Percentiles rank a stretch among this genome's conserved stretches.
These are phyloP conservation scores for Claviceps fusiformis DNA, from an alignment of 2,329 filamentous ascomycete species.

Conservation along the genomic window DNA sequence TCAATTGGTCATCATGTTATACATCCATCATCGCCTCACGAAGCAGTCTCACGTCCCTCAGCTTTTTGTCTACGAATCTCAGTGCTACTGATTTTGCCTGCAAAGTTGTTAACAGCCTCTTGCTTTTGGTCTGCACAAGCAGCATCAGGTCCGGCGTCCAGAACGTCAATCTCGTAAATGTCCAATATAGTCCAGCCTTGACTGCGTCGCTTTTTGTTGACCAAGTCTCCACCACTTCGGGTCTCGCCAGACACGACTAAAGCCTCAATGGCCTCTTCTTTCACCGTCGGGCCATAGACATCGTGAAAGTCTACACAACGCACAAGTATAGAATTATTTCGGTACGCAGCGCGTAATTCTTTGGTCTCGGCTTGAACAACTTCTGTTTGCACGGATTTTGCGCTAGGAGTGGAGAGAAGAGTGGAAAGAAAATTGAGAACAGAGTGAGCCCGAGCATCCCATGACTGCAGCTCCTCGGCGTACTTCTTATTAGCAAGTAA, in stretches of 20 bases:
- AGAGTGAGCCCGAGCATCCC: conserved; percentile 56
- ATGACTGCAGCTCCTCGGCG: conserved; percentile 65
- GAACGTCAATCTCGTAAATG: conserved; percentile 79
- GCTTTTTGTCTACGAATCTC: conserved; percentile 47
- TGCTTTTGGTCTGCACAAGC: conserved; percentile 22
- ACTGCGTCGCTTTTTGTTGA: conserved; percentile 69
- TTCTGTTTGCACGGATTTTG: conserved; percentile 6
- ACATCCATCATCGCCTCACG: neutral
- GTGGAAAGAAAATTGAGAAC: conserved; percentile 62
- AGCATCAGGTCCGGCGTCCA: conserved; percentile 47
- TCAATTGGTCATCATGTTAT: neutral
- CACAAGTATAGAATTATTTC: conserved; percentile 47
- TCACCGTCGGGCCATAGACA: conserved; percentile 80
- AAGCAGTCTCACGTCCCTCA: neutral
- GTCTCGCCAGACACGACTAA: conserved; percentile 86
- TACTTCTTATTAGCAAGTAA: conserved; percentile 83
- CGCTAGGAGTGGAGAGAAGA: conserved; percentile 32
- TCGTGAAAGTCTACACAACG: conserved; percentile 80
- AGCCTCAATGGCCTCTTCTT: conserved; percentile 62
- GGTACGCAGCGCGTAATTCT: conserved; percentile 36
- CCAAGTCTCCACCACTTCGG: conserved; percentile 63
- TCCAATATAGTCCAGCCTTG: conserved; percentile 65
- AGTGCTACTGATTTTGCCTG: conserved; percentile 82
- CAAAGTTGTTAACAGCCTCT: conserved; percentile 43
- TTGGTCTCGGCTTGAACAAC: conserved; percentile 2